Conservation (phyloP, 768 basidiomycete species). For the Tylopilus rubrobrunneus region DNA sequence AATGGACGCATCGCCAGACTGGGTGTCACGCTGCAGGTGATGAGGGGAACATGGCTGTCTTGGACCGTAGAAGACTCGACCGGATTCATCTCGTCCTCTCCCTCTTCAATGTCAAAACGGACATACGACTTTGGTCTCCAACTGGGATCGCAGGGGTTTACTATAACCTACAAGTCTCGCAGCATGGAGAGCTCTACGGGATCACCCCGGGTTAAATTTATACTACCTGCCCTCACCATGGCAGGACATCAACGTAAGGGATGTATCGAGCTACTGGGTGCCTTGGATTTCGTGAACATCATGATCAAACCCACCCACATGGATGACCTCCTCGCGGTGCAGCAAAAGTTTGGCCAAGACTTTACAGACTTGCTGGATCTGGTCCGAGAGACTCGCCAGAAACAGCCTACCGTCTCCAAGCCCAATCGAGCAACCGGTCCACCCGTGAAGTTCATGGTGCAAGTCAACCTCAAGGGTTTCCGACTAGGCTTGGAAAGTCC, state of each 20-base stretch:
- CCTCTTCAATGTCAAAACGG: slow-evolving; percentile 28
- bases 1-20: slow-evolving; percentile 50
- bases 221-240: slow-evolving; percentile 61
- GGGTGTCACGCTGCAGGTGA: slow-evolving; percentile 69
- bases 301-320: slow-evolving; percentile 78
- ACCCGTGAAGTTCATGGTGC: slow-evolving; percentile 40
- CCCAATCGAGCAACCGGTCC: slow-evolving; percentile 14
- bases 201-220: slow-evolving; percentile 54
- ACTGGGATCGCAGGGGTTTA: slow-evolving; percentile 56
- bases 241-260: slow-evolving; percentile 53
- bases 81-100: slow-evolving; percentile 42
- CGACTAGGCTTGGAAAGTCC: slow-evolving; percentile 73
- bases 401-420: slow-evolving; percentile 13
- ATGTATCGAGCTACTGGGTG: slow-evolving; percentile 47
- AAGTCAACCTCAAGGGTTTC: slow-evolving; percentile 74
- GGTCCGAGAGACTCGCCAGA: slow-evolving; percentile 55
- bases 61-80: slow-evolving; percentile 59
- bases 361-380: slow-evolving; percentile 75
- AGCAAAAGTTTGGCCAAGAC: slow-evolving; percentile 87
- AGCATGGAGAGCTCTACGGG: slow-evolving; percentile 32
- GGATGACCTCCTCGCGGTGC: slow-evolving; percentile 79
- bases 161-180: slow-evolving; percentile 48
- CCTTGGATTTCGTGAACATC: slow-evolving; percentile 67
- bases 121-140: slow-evolving; percentile 59
- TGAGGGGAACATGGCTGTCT: slow-evolving; percentile 85